These are phyloP conservation scores for Colletotrichum higginsianum DNA, from an alignment of 2,329 filamentous ascomycete genomes.

Conservation along the genomic window DNA sequence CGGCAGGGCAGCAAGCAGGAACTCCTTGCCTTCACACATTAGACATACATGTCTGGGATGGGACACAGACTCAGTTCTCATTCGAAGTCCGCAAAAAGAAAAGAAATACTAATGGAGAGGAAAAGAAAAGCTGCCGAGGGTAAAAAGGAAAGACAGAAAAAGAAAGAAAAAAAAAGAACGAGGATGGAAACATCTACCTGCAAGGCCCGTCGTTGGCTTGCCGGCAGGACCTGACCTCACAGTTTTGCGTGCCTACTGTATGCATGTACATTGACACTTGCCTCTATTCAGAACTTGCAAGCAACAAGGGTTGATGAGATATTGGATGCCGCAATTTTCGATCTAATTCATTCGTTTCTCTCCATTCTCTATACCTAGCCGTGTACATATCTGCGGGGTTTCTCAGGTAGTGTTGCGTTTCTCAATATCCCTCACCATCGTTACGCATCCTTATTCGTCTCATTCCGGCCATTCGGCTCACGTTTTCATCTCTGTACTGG, in stretches of 20 bases:
- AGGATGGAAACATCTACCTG: neutral
- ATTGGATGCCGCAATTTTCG: constrained; percentile 19
- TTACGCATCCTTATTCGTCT: constrained; percentile 20
- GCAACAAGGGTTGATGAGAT: constrained; percentile 38
- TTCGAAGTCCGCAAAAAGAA: neutral
- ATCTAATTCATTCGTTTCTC: neutral
- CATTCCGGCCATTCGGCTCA: constrained; percentile 15
- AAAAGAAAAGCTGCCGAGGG: neutral
- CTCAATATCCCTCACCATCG: constrained; percentile 30
- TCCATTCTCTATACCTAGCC: neutral
- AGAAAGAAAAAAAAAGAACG: neutral
- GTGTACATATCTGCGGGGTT: constrained; percentile 7
- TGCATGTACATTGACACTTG: constrained; percentile 24
- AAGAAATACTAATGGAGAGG: neutral
- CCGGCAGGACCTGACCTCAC: constrained; percentile 7
- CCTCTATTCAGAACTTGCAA: constrained; percentile 40
- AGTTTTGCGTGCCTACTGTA: neutral
- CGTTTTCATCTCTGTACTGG: neutral
- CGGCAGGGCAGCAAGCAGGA: constrained; percentile 14
- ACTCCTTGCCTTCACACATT: neutral
- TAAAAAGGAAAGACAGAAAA: neutral
- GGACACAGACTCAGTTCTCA: neutral
- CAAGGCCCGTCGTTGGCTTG: neutral
- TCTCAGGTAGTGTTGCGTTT: constrained; percentile 16
- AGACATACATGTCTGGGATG: neutral